Evolutionary conservation across 2,329 filamentous ascomycete species (phyloP), one percentile per base, ranked within the genome.

Genomic region (Chaetomiaceae sp.): DNA sequence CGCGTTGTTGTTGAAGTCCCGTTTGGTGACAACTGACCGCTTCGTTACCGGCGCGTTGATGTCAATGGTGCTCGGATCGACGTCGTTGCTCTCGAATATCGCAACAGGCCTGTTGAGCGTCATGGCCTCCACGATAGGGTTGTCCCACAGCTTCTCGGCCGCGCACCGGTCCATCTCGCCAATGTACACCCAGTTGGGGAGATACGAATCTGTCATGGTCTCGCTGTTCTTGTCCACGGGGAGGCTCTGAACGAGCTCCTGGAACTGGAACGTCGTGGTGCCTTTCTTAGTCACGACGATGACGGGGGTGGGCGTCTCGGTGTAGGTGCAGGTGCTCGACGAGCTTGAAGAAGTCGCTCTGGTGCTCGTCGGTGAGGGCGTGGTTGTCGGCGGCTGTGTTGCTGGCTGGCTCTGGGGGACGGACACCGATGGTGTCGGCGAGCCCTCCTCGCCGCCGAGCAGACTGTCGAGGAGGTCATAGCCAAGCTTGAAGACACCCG

Each of bases 271-370:
- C 10, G 9, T 29, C 12, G 38, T 39, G 26, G 38, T 39, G 24
- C 38, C 38, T 17, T 39, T 7, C 38, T 39, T 39, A 17, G 38
- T 39, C 15, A 39, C 38, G 14, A 39, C 38, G 9, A 39, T 39
- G 26, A 39, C 26, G 26, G 38, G 38, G 8, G 26, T 39, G 24
- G 38, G 38, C 6, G 26, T 26, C 19, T 39, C 38, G 5, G 38
- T 39, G 38, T 39, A 39, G 26, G 38, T 39, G 38, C 38, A 39
- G 3, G 38, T 39, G 38, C 38, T 39, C 15, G 38, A 39, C 14
- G 26, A 19, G 17, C 15, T 29, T 17, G 24, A 19, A 11, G 38
- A 30, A 11, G 38, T 39, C 15, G 38, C 29, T 11, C n/a, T n/a
- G n/a, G 38, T 39, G 15, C n/a, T 39, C 5, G 38, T 39, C 2